Conservation (phyloP, 129 eudicot species). For the Tagetes patula region DNA sequence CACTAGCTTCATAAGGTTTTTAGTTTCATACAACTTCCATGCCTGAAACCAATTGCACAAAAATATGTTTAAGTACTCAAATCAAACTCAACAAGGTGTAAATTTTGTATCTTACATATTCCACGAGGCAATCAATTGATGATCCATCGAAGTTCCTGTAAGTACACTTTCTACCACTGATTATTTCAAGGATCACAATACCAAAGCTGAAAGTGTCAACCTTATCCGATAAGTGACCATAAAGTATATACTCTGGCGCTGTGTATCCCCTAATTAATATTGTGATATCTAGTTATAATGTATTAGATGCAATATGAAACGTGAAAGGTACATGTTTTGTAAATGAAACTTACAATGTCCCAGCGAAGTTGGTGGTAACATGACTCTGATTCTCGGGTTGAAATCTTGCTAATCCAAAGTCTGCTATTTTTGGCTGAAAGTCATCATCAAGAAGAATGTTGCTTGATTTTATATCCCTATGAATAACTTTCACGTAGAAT, state of each 20-base stretch:
- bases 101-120: conserved; percentile 1
- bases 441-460: conserved; percentile 4
- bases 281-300: not conserved
- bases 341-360: conserved; percentile 11
- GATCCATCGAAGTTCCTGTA: not conserved
- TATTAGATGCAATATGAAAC: not conserved
- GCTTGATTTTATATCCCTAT: conserved; percentile 14
- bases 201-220: conserved; percentile 9
- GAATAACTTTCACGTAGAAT: not conserved
- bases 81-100: not conserved
- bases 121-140: not conserved
- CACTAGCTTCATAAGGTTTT: not conserved
- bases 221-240: not conserved
- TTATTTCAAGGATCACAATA: not conserved
- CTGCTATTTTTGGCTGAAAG: conserved; percentile 6
- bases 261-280: not conserved
- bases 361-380: not conserved
- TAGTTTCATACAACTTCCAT: conserved; percentile 7
- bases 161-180: conserved; percentile 3
- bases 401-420: conserved; percentile 8
- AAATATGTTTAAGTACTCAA: not conserved
- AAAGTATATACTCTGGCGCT: not conserved
- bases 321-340: not conserved
- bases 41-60: not conserved
- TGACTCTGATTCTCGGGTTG: conserved; percentile 4